Base-by-base conservation (phyloP, 768 basidiomycete species). In the Rhodocollybia butyracea region DNA sequence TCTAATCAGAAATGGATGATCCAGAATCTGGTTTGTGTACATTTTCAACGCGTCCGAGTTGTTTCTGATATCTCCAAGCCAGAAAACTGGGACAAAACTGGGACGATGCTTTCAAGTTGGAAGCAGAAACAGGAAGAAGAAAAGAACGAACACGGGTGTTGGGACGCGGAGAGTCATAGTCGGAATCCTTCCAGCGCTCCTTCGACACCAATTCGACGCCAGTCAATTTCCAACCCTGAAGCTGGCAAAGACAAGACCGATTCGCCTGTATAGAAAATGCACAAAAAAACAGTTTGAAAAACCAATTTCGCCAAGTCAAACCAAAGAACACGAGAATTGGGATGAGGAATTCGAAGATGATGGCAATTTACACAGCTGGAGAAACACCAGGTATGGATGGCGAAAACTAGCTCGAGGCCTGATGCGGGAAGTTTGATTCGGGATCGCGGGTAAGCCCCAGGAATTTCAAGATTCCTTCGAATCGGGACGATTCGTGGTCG, bases 101-200 rank as follows among this genome's bases (percentile, higher is more conserved):
- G 88, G 89, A 90, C 71, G 88, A 89, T 60, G 88, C 90, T 66
- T 89, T 89, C 62, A 85, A 87, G 64, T 88, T 88, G 46, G 51
- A 47, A 7, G 17, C 29, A 19, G 8, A 38, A n/a, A 54, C 51
- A 38, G 59, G 39, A 30, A 62, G 55, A 41, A 53, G 51, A 41
- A 47, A 52, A 59, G 60, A 27, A 26, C 59, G 48, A 34, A 66
- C 67, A 39, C 71, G 73, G 39, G 56, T 70, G 13, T 76, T 79
- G 78, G 78, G 78, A 80, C 31, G 64, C 68, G 4, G 61, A 57
- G 2, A 48, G 17, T 11, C 59, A 50, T 43, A 54, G 26, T 38
- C 51, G 57, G 41, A 40, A 56, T 56, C 39, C 54, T 59, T 32
- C 59, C 45, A 56, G 55, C 29, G 78, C 76, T n/a, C 80, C 78